These are phyloP conservation scores for Carex littledalei DNA, from an alignment of 176 grass and related monocot genomes.

Conservation along the genomic window DNA sequence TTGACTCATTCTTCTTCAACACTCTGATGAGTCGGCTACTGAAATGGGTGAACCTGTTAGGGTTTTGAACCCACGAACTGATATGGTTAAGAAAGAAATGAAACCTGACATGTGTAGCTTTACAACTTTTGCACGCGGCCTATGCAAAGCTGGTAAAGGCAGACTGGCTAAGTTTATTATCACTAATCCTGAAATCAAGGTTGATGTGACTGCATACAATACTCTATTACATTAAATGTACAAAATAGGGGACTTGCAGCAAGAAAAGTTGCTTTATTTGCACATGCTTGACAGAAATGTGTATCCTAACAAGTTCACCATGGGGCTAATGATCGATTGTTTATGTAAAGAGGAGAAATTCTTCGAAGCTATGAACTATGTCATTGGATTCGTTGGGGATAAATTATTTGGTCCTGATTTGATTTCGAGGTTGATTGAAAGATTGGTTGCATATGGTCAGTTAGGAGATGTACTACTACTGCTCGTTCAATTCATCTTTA, in stretches of 20 bases:
- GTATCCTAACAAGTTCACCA: conserved; percentile 52
- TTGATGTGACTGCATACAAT: conserved; percentile 59
- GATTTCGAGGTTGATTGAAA: conserved; percentile 38
- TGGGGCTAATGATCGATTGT: conserved; percentile 56
- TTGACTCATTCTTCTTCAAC: conserved; percentile 60
- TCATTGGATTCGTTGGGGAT: conserved; percentile 20
- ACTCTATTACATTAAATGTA: conserved; percentile 69
- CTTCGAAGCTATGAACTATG: conserved; percentile 22
- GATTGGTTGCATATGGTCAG: conserved; percentile 44
- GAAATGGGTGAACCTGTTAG: conserved; percentile 35
- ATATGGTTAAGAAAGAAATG: no score
- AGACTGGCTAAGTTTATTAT: conserved; percentile 38
- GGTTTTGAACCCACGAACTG: no score
- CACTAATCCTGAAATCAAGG: conserved; percentile 22
- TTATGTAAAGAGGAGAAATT: conserved; percentile 40
- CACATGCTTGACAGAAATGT: conserved; percentile 36
- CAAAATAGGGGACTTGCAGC: conserved; percentile 23
- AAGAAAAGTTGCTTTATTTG: conserved; percentile 24
- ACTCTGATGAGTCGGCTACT: conserved; percentile 67
- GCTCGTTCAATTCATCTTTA: no score
- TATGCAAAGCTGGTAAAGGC: conserved; percentile 23
- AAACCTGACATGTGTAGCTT: not conserved
- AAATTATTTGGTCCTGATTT: conserved; percentile 37
- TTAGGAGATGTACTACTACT: conserved; percentile 20
- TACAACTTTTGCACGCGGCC: conserved; percentile 55